These are phyloP conservation scores for Eucalyptus pauciflora DNA, from an alignment of 345 rosid genomes.

Conservation along the genomic window DNA sequence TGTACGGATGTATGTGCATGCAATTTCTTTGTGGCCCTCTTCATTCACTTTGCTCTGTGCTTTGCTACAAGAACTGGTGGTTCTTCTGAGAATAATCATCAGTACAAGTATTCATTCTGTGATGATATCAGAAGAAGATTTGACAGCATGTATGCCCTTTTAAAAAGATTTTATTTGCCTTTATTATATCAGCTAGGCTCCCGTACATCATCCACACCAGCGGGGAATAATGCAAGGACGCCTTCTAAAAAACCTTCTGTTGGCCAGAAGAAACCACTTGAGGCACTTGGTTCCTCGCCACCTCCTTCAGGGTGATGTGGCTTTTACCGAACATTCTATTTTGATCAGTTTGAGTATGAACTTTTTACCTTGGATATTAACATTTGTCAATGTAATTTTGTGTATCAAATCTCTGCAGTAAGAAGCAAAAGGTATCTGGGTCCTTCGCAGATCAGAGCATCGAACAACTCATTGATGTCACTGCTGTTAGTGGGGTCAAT, in stretches of 20 bases:
- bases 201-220: conserved; percentile 39
- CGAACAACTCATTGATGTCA: conserved; percentile 96
- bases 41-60: neutral
- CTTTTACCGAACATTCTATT: neutral
- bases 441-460: conserved; percentile 84
- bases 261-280: conserved; percentile 95
- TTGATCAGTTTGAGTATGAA: neutral
- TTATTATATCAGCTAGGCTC: conserved; percentile 12
- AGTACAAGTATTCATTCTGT: neutral
- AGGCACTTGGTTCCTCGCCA: conserved; percentile 68
- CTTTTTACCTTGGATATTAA: neutral
- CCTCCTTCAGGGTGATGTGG: conserved; percentile 51
- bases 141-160: neutral
- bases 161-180: neutral
- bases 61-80: neutral
- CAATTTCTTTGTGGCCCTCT: neutral
- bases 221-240: conserved; percentile 43
- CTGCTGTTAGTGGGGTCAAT: conserved; percentile 99
- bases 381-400: neutral
- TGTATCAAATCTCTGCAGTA: conserved; percentile 27
- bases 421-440: conserved; percentile 88
- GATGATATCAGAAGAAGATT: neutral
- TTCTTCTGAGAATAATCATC: neutral
- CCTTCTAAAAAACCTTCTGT: conserved; percentile 59
- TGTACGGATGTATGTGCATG: neutral